Evolutionary conservation across 352 stramenopile genomes (phyloP).

Genomic region (Globisporangium paroecandrum): DNA sequence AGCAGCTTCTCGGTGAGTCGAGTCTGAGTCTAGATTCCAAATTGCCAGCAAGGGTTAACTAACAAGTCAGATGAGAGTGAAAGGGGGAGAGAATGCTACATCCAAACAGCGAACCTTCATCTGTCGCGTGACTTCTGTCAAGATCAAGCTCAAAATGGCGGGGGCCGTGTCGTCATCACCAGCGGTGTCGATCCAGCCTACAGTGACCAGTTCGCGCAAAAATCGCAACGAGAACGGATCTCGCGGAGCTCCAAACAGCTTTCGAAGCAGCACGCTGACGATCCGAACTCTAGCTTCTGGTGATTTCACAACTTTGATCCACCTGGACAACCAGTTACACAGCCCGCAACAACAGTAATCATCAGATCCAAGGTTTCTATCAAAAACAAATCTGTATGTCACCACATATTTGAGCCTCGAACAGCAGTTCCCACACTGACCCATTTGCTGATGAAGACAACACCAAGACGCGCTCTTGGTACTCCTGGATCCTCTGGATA

Average conservation of each 20-base stretch:
- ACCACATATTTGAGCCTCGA: not conserved
- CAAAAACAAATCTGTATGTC: not conserved
- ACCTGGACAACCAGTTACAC: conserved; percentile 20
- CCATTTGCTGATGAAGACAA: conserved; percentile 33
- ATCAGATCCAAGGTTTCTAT: not conserved
- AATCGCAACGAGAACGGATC: conserved; percentile 40
- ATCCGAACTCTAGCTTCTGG: conserved; percentile 17
- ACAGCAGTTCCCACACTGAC: conserved; percentile 16
- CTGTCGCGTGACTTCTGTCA: conserved; percentile 22
- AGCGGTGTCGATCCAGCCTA: conserved; percentile 25
- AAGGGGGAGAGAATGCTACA: not conserved
- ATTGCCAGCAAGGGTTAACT: not conserved
- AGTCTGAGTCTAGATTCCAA: conserved; percentile 28
- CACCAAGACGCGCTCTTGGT: conserved; percentile 28
- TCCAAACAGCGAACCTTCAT: conserved; percentile 33
- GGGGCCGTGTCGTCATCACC: not conserved
- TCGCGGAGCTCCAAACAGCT: conserved; percentile 42
- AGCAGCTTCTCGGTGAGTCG: conserved; percentile 46
- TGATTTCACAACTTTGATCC: conserved; percentile 22
- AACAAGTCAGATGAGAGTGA: not conserved
- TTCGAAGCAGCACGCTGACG: conserved; percentile 30
- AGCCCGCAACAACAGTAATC: not conserved
- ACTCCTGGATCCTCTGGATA: conserved; percentile 6
- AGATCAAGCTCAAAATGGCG: conserved; percentile 19
- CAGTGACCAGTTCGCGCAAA: conserved; percentile 37